Base-by-base conservation (phyloP, 768 basidiomycete genomes). In the Paxillus rubicundulus region DNA sequence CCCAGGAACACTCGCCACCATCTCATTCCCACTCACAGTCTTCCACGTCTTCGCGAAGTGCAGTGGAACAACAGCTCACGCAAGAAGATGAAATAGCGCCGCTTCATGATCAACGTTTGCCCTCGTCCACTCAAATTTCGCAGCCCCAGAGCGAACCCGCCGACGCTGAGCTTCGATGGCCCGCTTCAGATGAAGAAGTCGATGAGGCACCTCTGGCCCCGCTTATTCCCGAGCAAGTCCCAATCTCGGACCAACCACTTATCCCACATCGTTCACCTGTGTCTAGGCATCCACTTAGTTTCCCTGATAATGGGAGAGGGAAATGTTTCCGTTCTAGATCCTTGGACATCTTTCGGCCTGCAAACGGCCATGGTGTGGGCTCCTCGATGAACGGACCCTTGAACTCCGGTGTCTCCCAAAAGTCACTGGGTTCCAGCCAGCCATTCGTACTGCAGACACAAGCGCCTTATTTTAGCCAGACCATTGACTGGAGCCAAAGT, bases 401-500 rank as follows among this genome's bases (percentile, higher is more conserved):
- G 12, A 39, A 27, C 39, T 9, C 41, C 24, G 18, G 34, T 17
- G 44, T 42, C 44, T 34, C 43, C 5, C 66, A 67, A 44, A 49
- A n/a, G 44, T 60, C 59, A 20, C 33, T 47, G 59, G 58, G 17
- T 54, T 58, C 36, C 56, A 71, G 69, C 10, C 73, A 75, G 48
- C 68, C 73, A 3, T 27, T 61, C 10, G 45, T 58, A 44, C 61
- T 81, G 39, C 80, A 77, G 57, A 81, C 81, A 2, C 82, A 84
- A 59, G 80, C 81, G 27, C 77, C 78, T 4, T 82, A 82, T 55
- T 64, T 69, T 37, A 82, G 81, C 56, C 80, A 79, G 44, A 32
- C 39, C 10, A 36, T n/a, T 28, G 50, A 50, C 28, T 59, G 55
- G 61, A 72, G 64, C 53, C 61, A 68, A 53, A 69, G 66, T 52